Conservation (phyloP, 139 green algal species). For the Chlamydomonas incerta region DNA sequence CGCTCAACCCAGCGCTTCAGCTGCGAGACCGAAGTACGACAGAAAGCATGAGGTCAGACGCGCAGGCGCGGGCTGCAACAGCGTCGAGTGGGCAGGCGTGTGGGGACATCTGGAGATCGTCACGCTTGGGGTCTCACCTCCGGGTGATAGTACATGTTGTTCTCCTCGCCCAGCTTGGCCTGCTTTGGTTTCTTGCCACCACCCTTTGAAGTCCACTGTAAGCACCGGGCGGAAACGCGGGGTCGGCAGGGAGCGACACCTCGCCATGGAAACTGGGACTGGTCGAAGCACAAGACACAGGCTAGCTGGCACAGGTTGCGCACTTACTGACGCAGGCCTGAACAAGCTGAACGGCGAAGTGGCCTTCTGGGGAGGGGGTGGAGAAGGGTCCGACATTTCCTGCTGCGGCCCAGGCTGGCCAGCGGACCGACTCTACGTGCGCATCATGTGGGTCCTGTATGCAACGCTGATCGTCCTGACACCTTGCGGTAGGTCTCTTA, state of each 20-base stretch:
- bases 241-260: no score
- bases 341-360: background rate
- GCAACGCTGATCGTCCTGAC: no score
- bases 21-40: slow-evolving; percentile 1
- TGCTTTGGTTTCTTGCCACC: background rate
- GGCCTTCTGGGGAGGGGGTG: background rate
- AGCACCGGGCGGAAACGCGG: background rate
- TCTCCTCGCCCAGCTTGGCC: slow-evolving; percentile 31
- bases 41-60: background rate
- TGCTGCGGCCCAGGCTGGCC: background rate
- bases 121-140: slow-evolving; percentile 27
- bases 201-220: slow-evolving; percentile 16
- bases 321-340: background rate
- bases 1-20: slow-evolving; percentile 59
- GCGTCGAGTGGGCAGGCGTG: no score
- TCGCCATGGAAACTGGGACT: no score
- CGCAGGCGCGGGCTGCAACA: no score
- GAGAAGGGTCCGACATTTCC: no score
- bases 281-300: no score
- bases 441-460: background rate
- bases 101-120: background rate
- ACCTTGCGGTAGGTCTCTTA: no score
- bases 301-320: no score
- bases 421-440: background rate
- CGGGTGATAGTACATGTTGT: slow-evolving; percentile 37